phyloP scores from a whole-genome alignment of 306 rosid genomes.

The Prunus davidiana region DNA sequence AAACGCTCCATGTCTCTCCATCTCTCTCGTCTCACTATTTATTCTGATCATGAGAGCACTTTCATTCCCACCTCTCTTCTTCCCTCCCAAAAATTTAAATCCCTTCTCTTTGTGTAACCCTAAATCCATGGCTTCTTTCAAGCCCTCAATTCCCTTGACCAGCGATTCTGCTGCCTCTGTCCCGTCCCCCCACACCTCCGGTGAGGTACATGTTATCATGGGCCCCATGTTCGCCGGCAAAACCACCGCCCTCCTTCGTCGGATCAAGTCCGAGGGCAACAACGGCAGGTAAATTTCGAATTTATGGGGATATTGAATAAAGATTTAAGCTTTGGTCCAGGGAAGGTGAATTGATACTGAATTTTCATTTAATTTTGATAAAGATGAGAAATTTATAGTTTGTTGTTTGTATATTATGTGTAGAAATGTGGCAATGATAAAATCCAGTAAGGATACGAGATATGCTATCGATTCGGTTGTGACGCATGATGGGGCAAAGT shows the following conservation, averaged over 20 bases:
- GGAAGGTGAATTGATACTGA: background rate
- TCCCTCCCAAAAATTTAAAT: background rate
- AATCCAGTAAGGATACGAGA: slow-evolving; percentile 77
- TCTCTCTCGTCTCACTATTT: slow-evolving; percentile 17
- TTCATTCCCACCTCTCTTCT: slow-evolving; percentile 2
- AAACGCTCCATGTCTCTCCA: slow-evolving; percentile 1
- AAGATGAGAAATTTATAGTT: background rate
- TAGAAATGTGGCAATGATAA: slow-evolving; percentile 80
- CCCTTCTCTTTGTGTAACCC: background rate
- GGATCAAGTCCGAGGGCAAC: slow-evolving; percentile 60
- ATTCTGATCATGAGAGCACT: background rate
- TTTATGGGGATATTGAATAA: background rate
- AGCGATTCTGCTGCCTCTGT: slow-evolving; percentile 8
- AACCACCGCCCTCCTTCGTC: slow-evolving; percentile 84
- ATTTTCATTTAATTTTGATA: background rate
- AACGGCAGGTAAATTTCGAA: slow-evolving; percentile 48
- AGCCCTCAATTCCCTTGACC: slow-evolving; percentile 22
- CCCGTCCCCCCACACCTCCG: slow-evolving; percentile 26
- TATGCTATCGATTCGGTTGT: slow-evolving; percentile 78
- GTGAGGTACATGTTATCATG: slow-evolving; percentile 81
- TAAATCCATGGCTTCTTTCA: slow-evolving; percentile 47
- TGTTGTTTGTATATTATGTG: background rate
- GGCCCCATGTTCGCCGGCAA: slow-evolving; percentile 99
- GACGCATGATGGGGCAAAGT: slow-evolving; percentile 70
- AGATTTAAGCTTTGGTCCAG: background rate